These are phyloP conservation scores for Paralagenidium karlingii DNA, from an alignment of 352 stramenopile species.

Conservation along the genomic window DNA sequence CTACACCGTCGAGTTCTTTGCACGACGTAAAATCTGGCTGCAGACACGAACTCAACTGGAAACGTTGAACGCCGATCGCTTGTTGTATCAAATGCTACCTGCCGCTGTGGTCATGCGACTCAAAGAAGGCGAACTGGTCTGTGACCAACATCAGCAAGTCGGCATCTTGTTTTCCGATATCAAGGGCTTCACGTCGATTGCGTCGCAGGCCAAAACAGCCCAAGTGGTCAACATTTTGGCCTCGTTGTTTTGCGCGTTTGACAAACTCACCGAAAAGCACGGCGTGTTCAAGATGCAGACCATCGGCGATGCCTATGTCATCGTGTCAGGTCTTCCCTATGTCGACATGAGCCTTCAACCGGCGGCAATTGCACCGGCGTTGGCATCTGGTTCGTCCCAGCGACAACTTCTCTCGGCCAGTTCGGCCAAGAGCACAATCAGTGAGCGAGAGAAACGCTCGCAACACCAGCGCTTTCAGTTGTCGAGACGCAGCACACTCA, in stretches of 20 bases:
- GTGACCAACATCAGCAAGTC: conserved; percentile 77
- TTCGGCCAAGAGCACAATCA: conserved; percentile 4
- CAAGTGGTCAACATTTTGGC: conserved; percentile 87
- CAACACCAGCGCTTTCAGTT: conserved; percentile 6
- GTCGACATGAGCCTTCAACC: conserved; percentile 49
- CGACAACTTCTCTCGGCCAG: not conserved
- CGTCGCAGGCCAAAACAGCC: conserved; percentile 58
- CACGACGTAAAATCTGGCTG: conserved; percentile 70
- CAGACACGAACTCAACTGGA: conserved; percentile 73
- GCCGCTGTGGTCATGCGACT: conserved; percentile 71
- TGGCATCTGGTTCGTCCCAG: not conserved
- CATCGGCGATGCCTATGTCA: conserved; percentile 90
- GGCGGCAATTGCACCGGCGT: too few species aligned
- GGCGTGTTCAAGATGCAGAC: conserved; percentile 91
- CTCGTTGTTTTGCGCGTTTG: conserved; percentile 86
- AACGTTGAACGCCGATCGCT: conserved; percentile 68
- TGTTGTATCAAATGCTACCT: conserved; percentile 83
- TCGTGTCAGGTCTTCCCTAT: conserved; percentile 75
- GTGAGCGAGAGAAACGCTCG: too few species aligned
- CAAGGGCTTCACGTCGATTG: conserved; percentile 87
- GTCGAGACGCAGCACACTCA: conserved; percentile 44
- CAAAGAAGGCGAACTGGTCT: conserved; percentile 75
- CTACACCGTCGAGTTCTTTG: conserved; percentile 72
- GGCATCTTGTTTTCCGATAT: conserved; percentile 88
- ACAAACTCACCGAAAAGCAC: conserved; percentile 87